Evolutionary conservation across 495 filamentous ascomycete species (phyloP).

Genomic region (Aspergillus bertholletiae): DNA sequence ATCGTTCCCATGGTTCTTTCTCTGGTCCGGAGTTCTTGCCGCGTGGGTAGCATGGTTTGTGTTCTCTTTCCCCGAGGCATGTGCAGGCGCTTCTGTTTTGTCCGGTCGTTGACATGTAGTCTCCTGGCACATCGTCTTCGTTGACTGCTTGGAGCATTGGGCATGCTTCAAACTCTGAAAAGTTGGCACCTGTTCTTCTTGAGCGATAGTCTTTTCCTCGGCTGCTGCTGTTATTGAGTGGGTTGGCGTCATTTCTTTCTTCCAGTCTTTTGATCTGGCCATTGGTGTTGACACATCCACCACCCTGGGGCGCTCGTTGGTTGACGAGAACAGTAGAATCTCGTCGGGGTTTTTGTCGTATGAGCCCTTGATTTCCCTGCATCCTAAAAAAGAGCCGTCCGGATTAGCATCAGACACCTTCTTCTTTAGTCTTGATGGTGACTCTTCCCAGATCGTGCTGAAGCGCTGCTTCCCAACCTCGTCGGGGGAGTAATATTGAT

Average conservation of each 20-base stretch:
- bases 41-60: conserved; percentile 12
- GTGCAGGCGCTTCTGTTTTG: conserved; percentile 16
- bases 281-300: conserved; percentile 21
- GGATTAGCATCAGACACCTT: conserved; percentile 18
- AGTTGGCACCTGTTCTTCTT: conserved; percentile 32
- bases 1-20: conserved; percentile 29
- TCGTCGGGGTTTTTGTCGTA: conserved; percentile 40
- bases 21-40: conserved; percentile 9
- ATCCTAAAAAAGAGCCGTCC: conserved; percentile 48
- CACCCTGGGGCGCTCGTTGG: conserved; percentile 24
- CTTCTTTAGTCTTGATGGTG: conserved; percentile 23
- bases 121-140: conserved; percentile 30
- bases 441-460: conserved; percentile 40
- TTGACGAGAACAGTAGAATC: conserved; percentile 35
- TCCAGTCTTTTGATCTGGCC: conserved; percentile 24
- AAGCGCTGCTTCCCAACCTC: conserved; percentile 39
- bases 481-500: conserved; percentile 40
- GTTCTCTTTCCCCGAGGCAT: conserved; percentile 27
- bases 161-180: conserved; percentile 43
- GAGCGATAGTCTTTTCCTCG: conserved; percentile 19
- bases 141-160: conserved; percentile 40
- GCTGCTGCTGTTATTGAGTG: conserved; percentile 9
- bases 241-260: conserved; percentile 2
- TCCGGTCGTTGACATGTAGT: conserved; percentile 19
- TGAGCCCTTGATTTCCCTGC: conserved; percentile 40